Conservation (phyloP, 768 basidiomycete species). For the Collybia sp. region DNA sequence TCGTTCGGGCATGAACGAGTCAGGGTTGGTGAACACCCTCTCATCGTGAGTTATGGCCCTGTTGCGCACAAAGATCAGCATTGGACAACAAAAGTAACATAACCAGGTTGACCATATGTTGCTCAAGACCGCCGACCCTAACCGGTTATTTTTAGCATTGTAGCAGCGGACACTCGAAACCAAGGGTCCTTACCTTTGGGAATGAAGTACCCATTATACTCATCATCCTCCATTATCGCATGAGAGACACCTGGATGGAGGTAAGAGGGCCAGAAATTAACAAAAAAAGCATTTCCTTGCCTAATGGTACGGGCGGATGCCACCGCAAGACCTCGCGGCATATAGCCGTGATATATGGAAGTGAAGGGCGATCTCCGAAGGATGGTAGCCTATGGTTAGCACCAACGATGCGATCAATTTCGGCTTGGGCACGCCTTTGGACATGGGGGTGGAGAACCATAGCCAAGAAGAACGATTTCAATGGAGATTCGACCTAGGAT, state of each 20-base stretch:
- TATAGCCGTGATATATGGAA: conserved; percentile 28
- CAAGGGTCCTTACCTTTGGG: conserved; percentile 15
- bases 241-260: conserved; percentile 17
- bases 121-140: conserved; percentile 9
- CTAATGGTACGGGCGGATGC: conserved; percentile 19
- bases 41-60: conserved; percentile 29
- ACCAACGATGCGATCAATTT: conserved; percentile 28
- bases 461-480: conserved; percentile 24
- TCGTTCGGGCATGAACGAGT: conserved; percentile 26
- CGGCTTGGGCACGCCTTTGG: conserved; percentile 24
- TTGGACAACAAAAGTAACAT: not conserved
- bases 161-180: no score
- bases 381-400: conserved; percentile 22
- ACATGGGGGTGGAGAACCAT: conserved; percentile 25
- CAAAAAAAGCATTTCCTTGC: not conserved
- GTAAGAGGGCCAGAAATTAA: not conserved
- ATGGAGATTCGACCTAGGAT: conserved; percentile 18
- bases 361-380: conserved; percentile 17
- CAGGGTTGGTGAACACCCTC: conserved; percentile 22
- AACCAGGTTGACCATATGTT: conserved; percentile 14
- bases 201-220: conserved; percentile 26
- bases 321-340: conserved; percentile 23
- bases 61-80: not conserved
- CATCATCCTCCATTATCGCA: conserved; percentile 20
- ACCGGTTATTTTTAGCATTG: no score